phyloP scores from a whole-genome alignment of 805 yeast genomes.

The Vanderwaltozyma tropicalis region DNA sequence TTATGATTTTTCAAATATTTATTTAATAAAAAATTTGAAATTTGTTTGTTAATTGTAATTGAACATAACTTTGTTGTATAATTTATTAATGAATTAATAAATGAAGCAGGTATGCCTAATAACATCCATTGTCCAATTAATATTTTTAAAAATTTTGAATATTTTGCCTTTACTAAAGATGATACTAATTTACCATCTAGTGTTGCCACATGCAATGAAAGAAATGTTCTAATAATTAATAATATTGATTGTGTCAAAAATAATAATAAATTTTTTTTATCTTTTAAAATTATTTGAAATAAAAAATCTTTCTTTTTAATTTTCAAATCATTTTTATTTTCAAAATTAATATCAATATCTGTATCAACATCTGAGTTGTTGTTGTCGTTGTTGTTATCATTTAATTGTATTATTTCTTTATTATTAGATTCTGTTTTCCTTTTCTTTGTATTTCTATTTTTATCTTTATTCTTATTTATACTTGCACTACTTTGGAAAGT shows the following conservation, averaged over 20 bases:
- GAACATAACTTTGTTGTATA: slow-evolving; percentile 52
- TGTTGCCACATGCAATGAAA: slow-evolving; percentile 74
- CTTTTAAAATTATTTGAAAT: slow-evolving; percentile 16
- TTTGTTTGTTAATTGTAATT: slow-evolving; percentile 47
- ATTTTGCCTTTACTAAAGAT: slow-evolving; percentile 60
- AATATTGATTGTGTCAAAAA: slow-evolving; percentile 46
- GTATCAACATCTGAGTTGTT: not conserved
- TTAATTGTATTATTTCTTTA: not conserved
- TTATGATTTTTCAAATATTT: slow-evolving; percentile 56
- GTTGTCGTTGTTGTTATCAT: not conserved
- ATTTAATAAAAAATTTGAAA: slow-evolving; percentile 55
- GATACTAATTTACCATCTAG: slow-evolving; percentile 82
- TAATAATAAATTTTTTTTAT: slow-evolving; percentile 22
- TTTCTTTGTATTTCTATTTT: slow-evolving; percentile 3
- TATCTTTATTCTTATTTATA: slow-evolving; percentile 6
- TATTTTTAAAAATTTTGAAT: slow-evolving; percentile 51
- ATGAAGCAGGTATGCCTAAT: slow-evolving; percentile 77
- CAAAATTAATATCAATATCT: slow-evolving; percentile 1
- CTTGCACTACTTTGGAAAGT: slow-evolving; percentile 14
- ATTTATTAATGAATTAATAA: slow-evolving; percentile 60
- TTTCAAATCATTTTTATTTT: not conserved
- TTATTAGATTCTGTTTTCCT: slow-evolving; percentile 1
- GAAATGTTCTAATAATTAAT: slow-evolving; percentile 54
- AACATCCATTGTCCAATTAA: slow-evolving; percentile 65
- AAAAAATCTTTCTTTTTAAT: slow-evolving; percentile 14